Evolutionary conservation across 345 rosid species (phyloP).

Genomic region (Limnanthes douglasii): DNA sequence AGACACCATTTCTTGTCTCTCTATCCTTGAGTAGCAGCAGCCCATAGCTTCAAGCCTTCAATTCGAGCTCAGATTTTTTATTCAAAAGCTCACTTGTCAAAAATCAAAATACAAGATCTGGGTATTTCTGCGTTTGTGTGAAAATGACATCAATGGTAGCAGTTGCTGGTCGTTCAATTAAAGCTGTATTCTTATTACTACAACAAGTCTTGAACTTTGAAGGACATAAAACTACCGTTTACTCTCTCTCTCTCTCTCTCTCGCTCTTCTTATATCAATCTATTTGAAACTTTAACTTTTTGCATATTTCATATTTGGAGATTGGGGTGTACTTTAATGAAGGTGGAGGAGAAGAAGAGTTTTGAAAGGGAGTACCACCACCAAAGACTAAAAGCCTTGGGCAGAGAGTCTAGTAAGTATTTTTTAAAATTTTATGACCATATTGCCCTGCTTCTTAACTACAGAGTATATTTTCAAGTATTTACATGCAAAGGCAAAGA

Average conservation of each 20-base stretch:
- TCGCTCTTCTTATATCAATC: neutral
- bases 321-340: neutral
- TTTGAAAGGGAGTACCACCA: neutral
- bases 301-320: neutral
- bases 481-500: too few species aligned
- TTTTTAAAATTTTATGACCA: slow-evolving; percentile 10
- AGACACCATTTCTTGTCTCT: slow-evolving; percentile 72
- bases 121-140: too few species aligned
- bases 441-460: too few species aligned
- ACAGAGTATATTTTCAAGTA: too few species aligned
- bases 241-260: neutral
- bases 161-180: too few species aligned
- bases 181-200: too few species aligned
- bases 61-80: slow-evolving; percentile 1
- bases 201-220: too few species aligned
- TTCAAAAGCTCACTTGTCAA: too few species aligned
- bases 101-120: too few species aligned
- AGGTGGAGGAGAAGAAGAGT: slow-evolving; percentile 1
- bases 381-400: slow-evolving; percentile 11
- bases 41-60: slow-evolving; percentile 35
- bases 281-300: neutral
- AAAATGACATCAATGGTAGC: too few species aligned
- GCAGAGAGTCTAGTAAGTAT: slow-evolving; percentile 13
- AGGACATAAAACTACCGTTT: too few species aligned
- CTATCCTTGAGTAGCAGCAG: slow-evolving; percentile 65